Conservation (phyloP, 2,329 filamentous ascomycete genomes). For the Penicillium sp. region DNA sequence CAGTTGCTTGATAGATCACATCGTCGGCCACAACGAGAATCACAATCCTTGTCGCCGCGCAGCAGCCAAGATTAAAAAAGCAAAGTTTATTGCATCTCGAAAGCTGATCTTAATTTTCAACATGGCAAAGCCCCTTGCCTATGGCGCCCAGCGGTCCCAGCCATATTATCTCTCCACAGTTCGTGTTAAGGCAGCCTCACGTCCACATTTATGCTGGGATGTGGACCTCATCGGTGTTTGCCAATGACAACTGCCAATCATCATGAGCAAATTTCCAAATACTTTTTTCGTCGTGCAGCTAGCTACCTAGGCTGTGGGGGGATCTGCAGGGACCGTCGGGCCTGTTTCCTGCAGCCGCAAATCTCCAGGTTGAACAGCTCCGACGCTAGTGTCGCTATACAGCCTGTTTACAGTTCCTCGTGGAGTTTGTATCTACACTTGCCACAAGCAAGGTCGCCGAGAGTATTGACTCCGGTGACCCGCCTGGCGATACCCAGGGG, state of each 20-base stretch:
- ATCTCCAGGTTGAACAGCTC: conserved; percentile 12
- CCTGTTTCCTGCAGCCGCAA: conserved; percentile 10
- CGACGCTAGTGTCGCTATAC: background rate
- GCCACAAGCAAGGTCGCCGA: conserved; percentile 2
- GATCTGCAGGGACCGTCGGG: conserved; percentile 17
- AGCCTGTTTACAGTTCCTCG: background rate
- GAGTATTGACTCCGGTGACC: conserved; percentile 11
- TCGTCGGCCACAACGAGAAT: conserved; percentile 11
- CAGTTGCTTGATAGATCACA: conserved; percentile 11
- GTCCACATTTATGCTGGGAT: background rate
- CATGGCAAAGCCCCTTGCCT: conserved; percentile 4
- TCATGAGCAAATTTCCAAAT: background rate
- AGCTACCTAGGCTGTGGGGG: background rate
- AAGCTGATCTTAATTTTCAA: conserved; percentile 14
- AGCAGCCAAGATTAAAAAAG: conserved; percentile 7
- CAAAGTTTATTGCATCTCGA: conserved; percentile 2
- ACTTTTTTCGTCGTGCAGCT: background rate
- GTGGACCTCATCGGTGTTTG: background rate
- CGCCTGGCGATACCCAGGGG: conserved; percentile 3
- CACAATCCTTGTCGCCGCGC: background rate
- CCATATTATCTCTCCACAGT: conserved; percentile 7
- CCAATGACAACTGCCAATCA: background rate
- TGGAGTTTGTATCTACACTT: conserved; percentile 9
- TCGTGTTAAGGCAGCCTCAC: conserved; percentile 5
- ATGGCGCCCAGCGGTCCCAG: conserved; percentile 1